A percentile compares a stretch with the other conserved stretches of the same genome.
phyloP scores from a whole-genome alignment of 176 grass and related monocot genomes.

The Carex cristatella region DNA sequence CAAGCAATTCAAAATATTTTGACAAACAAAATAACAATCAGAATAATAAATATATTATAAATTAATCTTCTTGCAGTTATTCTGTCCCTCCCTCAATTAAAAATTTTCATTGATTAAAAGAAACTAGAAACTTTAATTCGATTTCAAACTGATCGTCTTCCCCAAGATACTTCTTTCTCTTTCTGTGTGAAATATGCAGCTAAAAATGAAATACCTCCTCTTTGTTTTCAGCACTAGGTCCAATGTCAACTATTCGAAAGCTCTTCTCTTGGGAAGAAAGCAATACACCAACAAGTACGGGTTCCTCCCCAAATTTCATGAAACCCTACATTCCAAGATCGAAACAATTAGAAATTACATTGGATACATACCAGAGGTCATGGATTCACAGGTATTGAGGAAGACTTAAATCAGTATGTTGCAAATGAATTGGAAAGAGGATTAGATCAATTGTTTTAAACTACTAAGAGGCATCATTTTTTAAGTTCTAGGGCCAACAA shows the following conservation, averaged over 20 bases:
- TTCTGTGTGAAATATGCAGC: background rate
- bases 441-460: background rate
- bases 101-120: background rate
- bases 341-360: background rate
- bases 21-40: background rate
- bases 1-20: background rate
- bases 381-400: background rate
- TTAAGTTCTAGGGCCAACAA: background rate
- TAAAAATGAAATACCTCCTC: conserved; percentile 46
- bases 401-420: conserved; percentile 11
- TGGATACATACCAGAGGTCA: background rate
- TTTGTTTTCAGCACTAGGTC: conserved; percentile 73
- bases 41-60: background rate
- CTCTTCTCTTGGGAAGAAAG: conserved; percentile 59
- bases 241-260: conserved; percentile 78
- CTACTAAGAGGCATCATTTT: background rate
- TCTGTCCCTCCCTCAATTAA: background rate
- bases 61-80: background rate
- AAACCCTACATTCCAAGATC: conserved; percentile 53
- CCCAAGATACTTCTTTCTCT: background rate
- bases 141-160: background rate
- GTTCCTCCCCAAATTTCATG: conserved; percentile 64
- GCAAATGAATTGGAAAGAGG: background rate
- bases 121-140: background rate
- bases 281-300: conserved; percentile 56